These are phyloP conservation scores for Immersiella caudata DNA, from an alignment of 495 filamentous ascomycete species.

Conservation along the genomic window DNA sequence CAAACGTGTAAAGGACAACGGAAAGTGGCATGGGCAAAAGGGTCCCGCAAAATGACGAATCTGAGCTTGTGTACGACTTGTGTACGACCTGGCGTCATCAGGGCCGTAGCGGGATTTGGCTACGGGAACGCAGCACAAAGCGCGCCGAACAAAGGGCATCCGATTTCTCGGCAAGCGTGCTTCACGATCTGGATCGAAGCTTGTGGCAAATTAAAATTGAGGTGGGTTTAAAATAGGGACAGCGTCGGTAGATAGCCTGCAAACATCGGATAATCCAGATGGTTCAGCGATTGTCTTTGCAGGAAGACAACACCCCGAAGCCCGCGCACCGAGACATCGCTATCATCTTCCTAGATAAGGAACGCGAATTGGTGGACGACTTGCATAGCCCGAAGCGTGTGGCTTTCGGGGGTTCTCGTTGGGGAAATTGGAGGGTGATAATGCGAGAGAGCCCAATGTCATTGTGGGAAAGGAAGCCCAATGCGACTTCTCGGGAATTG, in stretches of 20 bases:
- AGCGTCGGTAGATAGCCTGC: background rate
- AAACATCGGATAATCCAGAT: background rate
- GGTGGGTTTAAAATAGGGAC: background rate
- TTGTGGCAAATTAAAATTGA: background rate
- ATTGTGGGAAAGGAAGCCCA: background rate
- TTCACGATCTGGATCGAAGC: background rate
- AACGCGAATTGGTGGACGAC: background rate
- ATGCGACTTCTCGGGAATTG: background rate
- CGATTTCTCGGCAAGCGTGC: background rate
- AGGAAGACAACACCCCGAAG: background rate
- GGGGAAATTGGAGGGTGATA: slow-evolving; percentile 4
- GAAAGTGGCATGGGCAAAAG: background rate
- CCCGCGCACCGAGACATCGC: background rate
- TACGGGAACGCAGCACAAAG: background rate
- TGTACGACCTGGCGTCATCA: background rate
- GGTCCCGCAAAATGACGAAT: background rate
- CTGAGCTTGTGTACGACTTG: background rate
- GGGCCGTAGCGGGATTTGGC: background rate
- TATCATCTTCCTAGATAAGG: background rate
- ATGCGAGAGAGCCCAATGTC: slow-evolving; percentile 5
- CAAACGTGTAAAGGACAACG: background rate
- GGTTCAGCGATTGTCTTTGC: background rate
- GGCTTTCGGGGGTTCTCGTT: background rate
- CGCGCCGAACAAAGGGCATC: background rate
- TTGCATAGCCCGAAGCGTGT: background rate